A percentile compares a stretch with the other conserved stretches of the same genome.
Conservation (phyloP, 202 grass and related monocot species). For the Musa balbisiana region DNA sequence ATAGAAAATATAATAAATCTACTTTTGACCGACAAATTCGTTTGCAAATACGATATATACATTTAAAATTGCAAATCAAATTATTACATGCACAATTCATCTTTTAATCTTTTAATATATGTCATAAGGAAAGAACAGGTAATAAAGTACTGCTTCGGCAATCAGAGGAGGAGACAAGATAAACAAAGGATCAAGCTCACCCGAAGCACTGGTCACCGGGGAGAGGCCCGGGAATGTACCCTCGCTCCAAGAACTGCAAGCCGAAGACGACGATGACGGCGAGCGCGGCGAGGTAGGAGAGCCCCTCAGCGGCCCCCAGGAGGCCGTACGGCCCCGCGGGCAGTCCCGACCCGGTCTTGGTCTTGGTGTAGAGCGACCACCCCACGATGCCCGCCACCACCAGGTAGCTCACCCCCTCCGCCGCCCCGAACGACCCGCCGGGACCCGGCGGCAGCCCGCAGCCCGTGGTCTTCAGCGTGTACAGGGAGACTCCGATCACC, state of each 20-base stretch:
- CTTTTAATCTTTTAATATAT: too few species aligned
- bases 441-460: constrained; percentile 70
- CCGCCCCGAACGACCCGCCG: constrained; percentile 54
- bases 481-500: constrained; percentile 66
- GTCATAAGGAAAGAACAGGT: too few species aligned
- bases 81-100: too few species aligned
- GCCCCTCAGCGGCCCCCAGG: constrained; percentile 25
- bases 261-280: constrained; percentile 55
- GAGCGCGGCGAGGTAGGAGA: constrained; percentile 7
- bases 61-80: too few species aligned
- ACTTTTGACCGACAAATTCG: too few species aligned
- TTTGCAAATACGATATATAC: too few species aligned
- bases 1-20: too few species aligned
- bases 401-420: constrained; percentile 84
- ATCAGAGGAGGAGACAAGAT: too few species aligned
- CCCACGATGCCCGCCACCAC: constrained; percentile 51
- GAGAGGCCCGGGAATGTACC: too few species aligned
- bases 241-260: constrained; percentile 25
- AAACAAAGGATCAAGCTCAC: not conserved
- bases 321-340: constrained; percentile 61
- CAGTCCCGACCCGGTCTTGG: constrained; percentile 37
- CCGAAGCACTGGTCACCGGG: constrained; percentile 39
- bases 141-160: too few species aligned
- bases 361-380: constrained; percentile 76
- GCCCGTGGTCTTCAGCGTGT: constrained; percentile 63